Evolutionary conservation across 73 alveolate genomes (phyloP), one percentile per base, ranked within the genome.

Genomic region (Paraurostyla sp.): DNA sequence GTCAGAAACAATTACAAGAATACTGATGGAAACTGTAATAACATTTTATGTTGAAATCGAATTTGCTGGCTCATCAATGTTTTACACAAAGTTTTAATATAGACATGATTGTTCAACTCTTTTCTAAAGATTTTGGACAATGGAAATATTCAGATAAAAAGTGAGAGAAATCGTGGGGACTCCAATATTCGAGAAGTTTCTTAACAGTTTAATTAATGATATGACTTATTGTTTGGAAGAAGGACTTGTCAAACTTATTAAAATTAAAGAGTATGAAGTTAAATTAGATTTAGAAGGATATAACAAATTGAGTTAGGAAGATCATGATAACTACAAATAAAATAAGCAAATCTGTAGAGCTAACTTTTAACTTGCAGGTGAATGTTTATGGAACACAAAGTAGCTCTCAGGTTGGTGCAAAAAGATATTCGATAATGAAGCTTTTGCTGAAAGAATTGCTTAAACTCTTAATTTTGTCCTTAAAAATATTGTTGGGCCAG

Each of bases 161-260:
- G 76, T 87, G 15, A 56, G 58, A 35, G 80, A 56, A 29, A 83
- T 71, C n/a, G 73, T 87, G 0, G 94, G 89, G 11, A 54, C 50
- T 23, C 93, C 91, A 0, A 56, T 60, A 15, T 92, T 92, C 71
- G 95, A 88, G 51, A 94, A 59, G 78, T 94, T 94, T 78, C 54
- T 90, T 9, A 94, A 94, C 76, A 52, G 90, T 43, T 85, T 94
- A 27, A 76, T 94, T 43, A 94, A 94, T 69, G 98, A 94, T 48
- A 83, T 90, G 56, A 94, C 87, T 43, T 92, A 83, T 32, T 94
- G 98, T 43, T 56, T 91, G 65, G 97, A 94, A 51, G 98, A 94
- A 75, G 98, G 98, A 6, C 38, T 94, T 0, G 62, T 76, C 13
- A 87, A 92, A 71, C 35, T 92, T 73, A 52, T 41, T n/a, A 63